A percentile compares a stretch with the other conserved stretches of the same genome.
These are phyloP conservation scores for Fusarium ambrosium DNA, from an alignment of 2,329 filamentous ascomycete species.

Conservation along the genomic window DNA sequence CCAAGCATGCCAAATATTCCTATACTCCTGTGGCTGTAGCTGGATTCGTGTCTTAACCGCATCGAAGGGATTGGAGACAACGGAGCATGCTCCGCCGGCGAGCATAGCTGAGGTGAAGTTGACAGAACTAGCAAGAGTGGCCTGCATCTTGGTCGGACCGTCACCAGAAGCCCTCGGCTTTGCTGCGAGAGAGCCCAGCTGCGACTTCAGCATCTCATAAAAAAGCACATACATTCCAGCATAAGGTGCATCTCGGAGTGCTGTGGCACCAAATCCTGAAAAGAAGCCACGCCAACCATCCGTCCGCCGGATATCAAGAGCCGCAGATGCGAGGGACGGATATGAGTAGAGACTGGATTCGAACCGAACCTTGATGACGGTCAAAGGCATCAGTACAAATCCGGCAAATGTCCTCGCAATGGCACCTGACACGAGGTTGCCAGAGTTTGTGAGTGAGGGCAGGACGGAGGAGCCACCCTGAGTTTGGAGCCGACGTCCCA, in stretches of 20 bases:
- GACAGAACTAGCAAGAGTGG: slow-evolving; percentile 69
- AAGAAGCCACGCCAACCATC: slow-evolving; percentile 91
- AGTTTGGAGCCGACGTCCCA: slow-evolving; percentile 40
- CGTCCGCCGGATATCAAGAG: slow-evolving; percentile 77
- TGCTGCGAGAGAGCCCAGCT: slow-evolving; percentile 57
- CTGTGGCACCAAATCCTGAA: slow-evolving; percentile 92
- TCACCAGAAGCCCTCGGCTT: slow-evolving; percentile 27
- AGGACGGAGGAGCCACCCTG: slow-evolving; percentile 74
- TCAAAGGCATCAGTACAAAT: slow-evolving; percentile 94
- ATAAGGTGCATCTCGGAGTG: slow-evolving; percentile 94
- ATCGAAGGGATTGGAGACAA: slow-evolving; percentile 96
- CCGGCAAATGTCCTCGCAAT: slow-evolving; percentile 87
- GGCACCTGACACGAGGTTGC: slow-evolving; percentile 88
- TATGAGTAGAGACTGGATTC: slow-evolving; percentile 91
- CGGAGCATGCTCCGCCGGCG: slow-evolving; percentile 86
- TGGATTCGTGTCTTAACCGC: slow-evolving; percentile 96
- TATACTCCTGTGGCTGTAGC: slow-evolving; percentile 85
- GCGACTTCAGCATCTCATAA: slow-evolving; percentile 86
- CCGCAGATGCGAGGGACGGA: slow-evolving; percentile 79
- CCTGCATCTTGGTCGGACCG: slow-evolving; percentile 46
- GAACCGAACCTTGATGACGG: slow-evolving; percentile 95
- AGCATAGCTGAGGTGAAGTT: slow-evolving; percentile 88
- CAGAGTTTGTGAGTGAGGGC: slow-evolving; percentile 84
- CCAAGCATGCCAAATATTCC: slow-evolving; percentile 84
- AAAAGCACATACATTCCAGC: slow-evolving; percentile 94